These are phyloP conservation scores for Epicoccum sorghinum DNA, from an alignment of 2,329 filamentous ascomycete species.

Conservation along the genomic window DNA sequence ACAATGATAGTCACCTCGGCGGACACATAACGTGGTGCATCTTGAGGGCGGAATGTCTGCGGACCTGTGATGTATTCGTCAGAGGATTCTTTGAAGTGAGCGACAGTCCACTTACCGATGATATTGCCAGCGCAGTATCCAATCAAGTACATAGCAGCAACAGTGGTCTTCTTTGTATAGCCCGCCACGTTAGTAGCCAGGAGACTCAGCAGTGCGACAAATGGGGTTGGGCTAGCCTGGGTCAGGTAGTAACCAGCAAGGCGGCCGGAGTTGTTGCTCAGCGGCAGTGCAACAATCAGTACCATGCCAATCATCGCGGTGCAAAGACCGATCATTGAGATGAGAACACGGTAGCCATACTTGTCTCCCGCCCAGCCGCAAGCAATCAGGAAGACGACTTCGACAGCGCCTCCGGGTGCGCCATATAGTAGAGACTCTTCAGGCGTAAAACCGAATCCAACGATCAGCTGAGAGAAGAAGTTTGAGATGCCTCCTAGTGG, in stretches of 20 bases:
- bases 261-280: slow-evolving; percentile 63
- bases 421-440: slow-evolving; percentile 69
- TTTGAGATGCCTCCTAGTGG: slow-evolving; percentile 59
- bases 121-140: slow-evolving; percentile 51
- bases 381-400: slow-evolving; percentile 63
- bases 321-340: slow-evolving; percentile 59
- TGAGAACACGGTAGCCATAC: slow-evolving; percentile 63
- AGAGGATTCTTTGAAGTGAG: background rate
- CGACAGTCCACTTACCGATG: slow-evolving; percentile 30
- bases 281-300: slow-evolving; percentile 67
- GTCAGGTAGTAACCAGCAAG: slow-evolving; percentile 71
- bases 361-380: slow-evolving; percentile 64
- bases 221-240: slow-evolving; percentile 64
- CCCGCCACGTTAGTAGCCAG: slow-evolving; percentile 67
- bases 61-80: slow-evolving; percentile 47
- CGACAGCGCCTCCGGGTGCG: slow-evolving; percentile 68
- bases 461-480: slow-evolving; percentile 67
- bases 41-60: slow-evolving; percentile 36
- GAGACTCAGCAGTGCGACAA: slow-evolving; percentile 68
- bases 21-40: slow-evolving; percentile 61
- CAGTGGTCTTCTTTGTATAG: slow-evolving; percentile 66
- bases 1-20: slow-evolving; percentile 69
- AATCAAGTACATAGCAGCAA: slow-evolving; percentile 57
- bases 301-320: slow-evolving; percentile 65
- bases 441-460: slow-evolving; percentile 68